Conservation (phyloP, 805 yeast species). For the Ogataea naganishii region DNA sequence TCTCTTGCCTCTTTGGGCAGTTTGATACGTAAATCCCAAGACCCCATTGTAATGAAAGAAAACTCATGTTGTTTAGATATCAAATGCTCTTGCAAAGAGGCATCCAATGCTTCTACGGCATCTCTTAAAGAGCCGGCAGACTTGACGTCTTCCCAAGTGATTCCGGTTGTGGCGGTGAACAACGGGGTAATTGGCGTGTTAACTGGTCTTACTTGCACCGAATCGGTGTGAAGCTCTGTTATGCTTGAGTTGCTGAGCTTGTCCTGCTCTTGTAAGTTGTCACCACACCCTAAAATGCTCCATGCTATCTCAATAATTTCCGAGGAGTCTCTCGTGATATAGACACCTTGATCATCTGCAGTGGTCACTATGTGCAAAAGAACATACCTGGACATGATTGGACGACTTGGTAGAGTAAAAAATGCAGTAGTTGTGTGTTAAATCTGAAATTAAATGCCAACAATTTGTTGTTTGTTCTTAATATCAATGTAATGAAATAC, state of each 20-base stretch:
- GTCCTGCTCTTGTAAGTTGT: no score
- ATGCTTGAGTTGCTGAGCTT: conserved; percentile 48
- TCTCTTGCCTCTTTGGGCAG: conserved; percentile 78
- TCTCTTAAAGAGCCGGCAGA: conserved; percentile 53
- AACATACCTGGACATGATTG: no score
- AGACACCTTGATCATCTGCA: conserved; percentile 53
- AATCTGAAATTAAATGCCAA: no score
- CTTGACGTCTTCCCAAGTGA: conserved; percentile 55
- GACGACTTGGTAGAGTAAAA: no score
- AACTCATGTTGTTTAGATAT: conserved; percentile 39
- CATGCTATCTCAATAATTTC: conserved; percentile 66
- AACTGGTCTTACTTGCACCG: conserved; percentile 48
- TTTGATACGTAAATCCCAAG: conserved; percentile 68
- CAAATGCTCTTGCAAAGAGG: conserved; percentile 34
- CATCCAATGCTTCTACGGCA: conserved; percentile 49
- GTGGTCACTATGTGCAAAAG: conserved; percentile 57
- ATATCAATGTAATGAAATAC: no score
- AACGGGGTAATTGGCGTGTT: conserved; percentile 58
- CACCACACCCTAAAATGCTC: no score
- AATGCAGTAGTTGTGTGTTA: no score
- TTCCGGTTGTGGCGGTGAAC: conserved; percentile 40
- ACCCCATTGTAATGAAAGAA: conserved; percentile 55
- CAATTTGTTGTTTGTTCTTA: no score
- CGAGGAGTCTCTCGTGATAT: conserved; percentile 56
- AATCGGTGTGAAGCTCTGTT: conserved; percentile 31